These are phyloP conservation scores for Aquanectria penicillioides DNA, from an alignment of 2,329 filamentous ascomycete genomes.

Conservation along the genomic window DNA sequence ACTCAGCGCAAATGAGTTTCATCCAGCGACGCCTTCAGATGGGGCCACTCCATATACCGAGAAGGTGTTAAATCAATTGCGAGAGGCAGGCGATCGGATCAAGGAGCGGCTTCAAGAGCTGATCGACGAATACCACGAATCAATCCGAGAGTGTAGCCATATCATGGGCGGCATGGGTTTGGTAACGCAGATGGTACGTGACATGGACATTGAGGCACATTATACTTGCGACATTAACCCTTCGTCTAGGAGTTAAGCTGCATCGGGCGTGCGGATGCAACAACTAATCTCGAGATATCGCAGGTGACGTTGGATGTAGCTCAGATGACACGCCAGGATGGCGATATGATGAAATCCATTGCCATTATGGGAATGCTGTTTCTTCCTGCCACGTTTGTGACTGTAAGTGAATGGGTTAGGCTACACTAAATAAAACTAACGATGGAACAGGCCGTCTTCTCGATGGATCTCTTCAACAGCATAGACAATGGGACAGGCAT, in stretches of 20 bases:
- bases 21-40: not conserved
- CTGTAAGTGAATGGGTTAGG: conserved; percentile 17
- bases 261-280: conserved; percentile 22
- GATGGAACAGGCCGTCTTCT: conserved; percentile 1
- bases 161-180: conserved; percentile 29
- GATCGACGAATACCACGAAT: conserved; percentile 29
- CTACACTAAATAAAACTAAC: not conserved
- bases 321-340: conserved; percentile 20
- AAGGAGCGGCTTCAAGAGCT: conserved; percentile 23
- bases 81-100: conserved; percentile 3
- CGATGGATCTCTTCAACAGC: not conserved
- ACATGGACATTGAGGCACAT: not conserved
- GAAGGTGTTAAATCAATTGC: not conserved
- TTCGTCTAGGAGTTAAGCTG: conserved; percentile 9
- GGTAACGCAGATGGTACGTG: conserved; percentile 26
- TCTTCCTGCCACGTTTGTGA: conserved; percentile 42
- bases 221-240: not conserved
- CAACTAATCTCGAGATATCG: conserved; percentile 9
- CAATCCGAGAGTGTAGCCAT: conserved; percentile 24
- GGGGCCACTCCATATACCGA: not conserved
- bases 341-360: conserved; percentile 30
- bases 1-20: conserved; percentile 5
- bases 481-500: not conserved
- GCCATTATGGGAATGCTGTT: conserved; percentile 38
- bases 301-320: conserved; percentile 24